Base-by-base conservation (phyloP, 306 rosid genomes). In the Trichosanthes cucumerina region DNA sequence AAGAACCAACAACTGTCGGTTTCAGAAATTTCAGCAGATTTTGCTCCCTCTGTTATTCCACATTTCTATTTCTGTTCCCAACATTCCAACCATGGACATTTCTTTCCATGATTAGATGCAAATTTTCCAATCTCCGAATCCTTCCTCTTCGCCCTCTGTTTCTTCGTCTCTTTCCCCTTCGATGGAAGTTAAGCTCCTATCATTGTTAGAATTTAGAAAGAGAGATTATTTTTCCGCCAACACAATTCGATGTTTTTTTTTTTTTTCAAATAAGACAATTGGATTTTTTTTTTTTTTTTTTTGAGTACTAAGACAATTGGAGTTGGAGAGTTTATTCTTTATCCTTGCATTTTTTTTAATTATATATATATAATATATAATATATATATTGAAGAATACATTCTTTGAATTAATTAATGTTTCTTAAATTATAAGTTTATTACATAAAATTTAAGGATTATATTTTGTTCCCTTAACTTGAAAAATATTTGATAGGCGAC, bases 11-110 rank as follows among this genome's bases (percentile, higher is more conserved):
- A 33, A 52, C 46, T 74, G 47, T 74, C 47, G 10, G 63, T 52
- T 74, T 52, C 26, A 49, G 59, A 28, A 73, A 73, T 46, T 16
- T 49, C 62, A 50, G 78, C 63, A 50, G 78, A 74, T 74, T 74
- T 31, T 74, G 16, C 47, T 74, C 78, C 39, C 7, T 44, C 38
- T 12, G 60, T 43, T 71, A 26, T 28, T 18, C 14, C 9, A 52
- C 23, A 18, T 52, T 74, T 53, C 60, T 49, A 49, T 26, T 73
- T 31, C 38, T 49, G 60, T 4, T 49, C 43, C 43, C 4, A 28
- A 28, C 77, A 24, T 70, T 70, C 76, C 39, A 43, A 11, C 23
- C 76, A 47, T 28, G 60, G 43, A 28, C 58, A 73, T 7, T 31
- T 8, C 60, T 26, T 72, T 73, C 59, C 59, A 70, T 70, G 54